phyloP scores from a whole-genome alignment of 345 rosid species.

The Eucalyptus leucophloia region DNA sequence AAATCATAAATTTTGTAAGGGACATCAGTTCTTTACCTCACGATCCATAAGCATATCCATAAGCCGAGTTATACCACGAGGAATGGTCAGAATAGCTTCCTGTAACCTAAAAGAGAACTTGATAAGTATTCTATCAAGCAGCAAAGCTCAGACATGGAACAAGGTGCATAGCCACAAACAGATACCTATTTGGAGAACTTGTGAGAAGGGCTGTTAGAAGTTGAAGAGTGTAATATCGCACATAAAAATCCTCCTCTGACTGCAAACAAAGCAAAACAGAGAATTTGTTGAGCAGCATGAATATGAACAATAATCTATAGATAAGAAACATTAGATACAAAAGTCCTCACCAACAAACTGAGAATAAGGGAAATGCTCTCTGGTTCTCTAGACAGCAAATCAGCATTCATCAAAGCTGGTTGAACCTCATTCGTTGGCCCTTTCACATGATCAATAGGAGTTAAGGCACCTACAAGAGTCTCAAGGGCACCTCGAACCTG shows the following conservation, averaged over 20 bases:
- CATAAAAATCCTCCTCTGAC: constrained; percentile 96
- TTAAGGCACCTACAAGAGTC: constrained; percentile 85
- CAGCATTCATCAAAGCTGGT: constrained; percentile 92
- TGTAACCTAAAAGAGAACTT: constrained; percentile 74
- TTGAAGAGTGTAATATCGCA: constrained; percentile 93
- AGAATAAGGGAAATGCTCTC: constrained; percentile 91
- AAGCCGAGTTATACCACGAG: constrained; percentile 94
- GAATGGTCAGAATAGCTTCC: constrained; percentile 95
- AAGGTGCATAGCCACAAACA: neutral
- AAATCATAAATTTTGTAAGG: neutral
- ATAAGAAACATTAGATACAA: neutral
- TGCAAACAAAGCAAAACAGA: constrained; percentile 3
- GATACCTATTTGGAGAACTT: constrained; percentile 83
- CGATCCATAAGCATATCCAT: constrained; percentile 99
- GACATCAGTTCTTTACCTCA: constrained; percentile 45
- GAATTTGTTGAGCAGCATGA: neutral
- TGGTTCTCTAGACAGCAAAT: constrained; percentile 86
- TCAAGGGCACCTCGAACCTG: constrained; percentile 94
- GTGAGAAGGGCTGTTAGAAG: constrained; percentile 89
- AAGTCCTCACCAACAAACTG: constrained; percentile 72
- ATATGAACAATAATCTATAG: neutral
- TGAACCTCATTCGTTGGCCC: constrained; percentile 68
- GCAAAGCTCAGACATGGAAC: neutral
- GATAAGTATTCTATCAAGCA: constrained; percentile 11
- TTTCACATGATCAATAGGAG: constrained; percentile 74